Evolutionary conservation across 106 monocot species (phyloP).

Genomic region (Chionographis japonica): DNA sequence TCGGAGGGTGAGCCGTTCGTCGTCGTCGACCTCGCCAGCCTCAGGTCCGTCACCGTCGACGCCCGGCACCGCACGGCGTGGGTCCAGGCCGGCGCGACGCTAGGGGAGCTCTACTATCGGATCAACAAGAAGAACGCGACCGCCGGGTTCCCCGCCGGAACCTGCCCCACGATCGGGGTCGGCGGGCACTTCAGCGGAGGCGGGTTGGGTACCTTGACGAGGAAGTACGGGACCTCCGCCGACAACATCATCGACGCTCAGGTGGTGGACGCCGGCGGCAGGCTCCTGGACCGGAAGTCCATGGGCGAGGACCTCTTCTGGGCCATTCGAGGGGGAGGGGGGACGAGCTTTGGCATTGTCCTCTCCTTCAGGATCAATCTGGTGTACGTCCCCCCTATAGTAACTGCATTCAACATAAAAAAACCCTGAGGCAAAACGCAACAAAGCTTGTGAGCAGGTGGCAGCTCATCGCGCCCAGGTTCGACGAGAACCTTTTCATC

Average conservation of each 20-base stretch:
- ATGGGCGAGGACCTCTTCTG: constrained; percentile 80
- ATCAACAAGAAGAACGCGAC: constrained; percentile 10
- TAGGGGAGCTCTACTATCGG: constrained; percentile 51
- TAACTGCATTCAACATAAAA: constrained; percentile 29
- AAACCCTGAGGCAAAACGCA: constrained; percentile 26
- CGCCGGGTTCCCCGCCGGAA: constrained; percentile 36
- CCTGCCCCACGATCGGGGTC: constrained; percentile 38
- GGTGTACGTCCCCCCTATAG: constrained; percentile 34
- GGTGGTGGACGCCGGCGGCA: constrained; percentile 29
- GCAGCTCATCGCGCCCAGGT: constrained; percentile 22
- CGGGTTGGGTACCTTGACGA: constrained; percentile 34
- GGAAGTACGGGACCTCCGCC: constrained; percentile 37
- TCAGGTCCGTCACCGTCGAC: constrained; percentile 33
- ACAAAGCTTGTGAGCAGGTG: constrained; percentile 22
- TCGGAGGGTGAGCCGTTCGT: constrained; percentile 9
- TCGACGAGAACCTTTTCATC: constrained; percentile 26
- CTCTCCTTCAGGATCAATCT: constrained; percentile 37
- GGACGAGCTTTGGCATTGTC: constrained; percentile 47
- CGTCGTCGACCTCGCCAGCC: constrained; percentile 32
- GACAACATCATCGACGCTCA: constrained; percentile 48
- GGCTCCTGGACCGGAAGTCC: constrained; percentile 23
- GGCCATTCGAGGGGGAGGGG: constrained; percentile 62
- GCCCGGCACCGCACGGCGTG: constrained; percentile 20
- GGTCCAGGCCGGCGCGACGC: constrained; percentile 57
- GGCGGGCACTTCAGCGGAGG: constrained; percentile 57